phyloP scores from a whole-genome alignment of 805 yeast species.

The Hyphopichia homilentoma region DNA sequence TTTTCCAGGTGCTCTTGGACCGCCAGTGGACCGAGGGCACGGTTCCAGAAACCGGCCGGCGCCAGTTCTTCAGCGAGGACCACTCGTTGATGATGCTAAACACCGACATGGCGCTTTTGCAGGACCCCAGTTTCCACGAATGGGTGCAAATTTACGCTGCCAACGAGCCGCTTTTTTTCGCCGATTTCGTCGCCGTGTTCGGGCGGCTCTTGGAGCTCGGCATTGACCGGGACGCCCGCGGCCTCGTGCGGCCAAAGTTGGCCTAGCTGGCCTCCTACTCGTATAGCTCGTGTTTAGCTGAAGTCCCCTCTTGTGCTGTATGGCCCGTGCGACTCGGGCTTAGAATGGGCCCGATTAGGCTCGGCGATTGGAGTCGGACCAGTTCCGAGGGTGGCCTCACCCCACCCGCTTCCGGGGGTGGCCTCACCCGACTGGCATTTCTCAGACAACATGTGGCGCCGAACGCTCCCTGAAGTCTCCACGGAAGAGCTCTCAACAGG shows the following conservation, averaged over 20 bases:
- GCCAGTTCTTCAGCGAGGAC: constrained; percentile 59
- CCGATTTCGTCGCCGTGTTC: constrained; percentile 64
- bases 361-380: neutral
- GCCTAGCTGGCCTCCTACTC: no score
- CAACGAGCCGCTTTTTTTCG: constrained; percentile 58
- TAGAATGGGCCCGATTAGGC: neutral
- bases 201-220: constrained; percentile 75
- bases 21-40: constrained; percentile 46
- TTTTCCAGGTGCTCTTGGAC: constrained; percentile 41
- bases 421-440: no score
- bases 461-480: no score
- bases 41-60: constrained; percentile 48
- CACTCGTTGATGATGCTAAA: constrained; percentile 80
- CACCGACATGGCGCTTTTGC: constrained; percentile 68
- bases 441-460: no score
- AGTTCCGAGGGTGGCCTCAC: neutral
- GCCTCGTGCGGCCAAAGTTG: neutral
- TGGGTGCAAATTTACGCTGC: constrained; percentile 68
- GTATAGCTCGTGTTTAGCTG: no score
- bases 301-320: no score
- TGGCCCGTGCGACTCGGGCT: no score
- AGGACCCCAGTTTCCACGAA: constrained; percentile 54
- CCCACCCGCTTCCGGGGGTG: no score
- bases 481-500: no score
- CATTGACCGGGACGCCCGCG: constrained; percentile 31